Evolutionary conservation across 345 rosid genomes (phyloP).

Genomic region (Mercurialis annua): DNA sequence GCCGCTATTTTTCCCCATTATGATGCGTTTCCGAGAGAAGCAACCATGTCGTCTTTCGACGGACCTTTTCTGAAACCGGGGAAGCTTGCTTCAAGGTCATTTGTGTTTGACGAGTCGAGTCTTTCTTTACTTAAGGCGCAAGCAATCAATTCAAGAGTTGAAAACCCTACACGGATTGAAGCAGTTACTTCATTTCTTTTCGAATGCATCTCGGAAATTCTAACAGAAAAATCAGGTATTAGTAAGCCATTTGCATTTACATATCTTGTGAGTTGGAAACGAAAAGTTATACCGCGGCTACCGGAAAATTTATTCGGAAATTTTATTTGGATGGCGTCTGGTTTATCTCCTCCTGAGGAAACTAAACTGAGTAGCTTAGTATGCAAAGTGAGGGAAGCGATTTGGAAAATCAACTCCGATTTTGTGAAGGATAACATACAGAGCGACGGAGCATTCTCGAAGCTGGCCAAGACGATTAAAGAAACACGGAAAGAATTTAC

Average conservation of each 20-base stretch:
- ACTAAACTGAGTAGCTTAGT: slow-evolving; percentile 7
- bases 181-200: slow-evolving; percentile 43
- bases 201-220: slow-evolving; percentile 29
- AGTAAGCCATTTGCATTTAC: slow-evolving; percentile 28
- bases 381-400: slow-evolving; percentile 6
- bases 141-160: slow-evolving; percentile 18
- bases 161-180: slow-evolving; percentile 42
- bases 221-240: slow-evolving; percentile 16
- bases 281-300: slow-evolving; percentile 19
- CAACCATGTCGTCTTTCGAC: background rate
- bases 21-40: background rate
- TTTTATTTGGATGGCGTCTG: slow-evolving; percentile 21
- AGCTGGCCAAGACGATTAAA: background rate
- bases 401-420: background rate
- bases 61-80: background rate
- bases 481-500: background rate
- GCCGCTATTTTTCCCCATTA: background rate
- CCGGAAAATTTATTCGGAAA: slow-evolving; percentile 38
- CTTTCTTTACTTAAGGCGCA: slow-evolving; percentile 32
- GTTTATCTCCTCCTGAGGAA: background rate
- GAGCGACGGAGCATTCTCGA: background rate
- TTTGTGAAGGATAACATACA: slow-evolving; percentile 14
- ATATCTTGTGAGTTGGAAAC: slow-evolving; percentile 34
- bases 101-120: slow-evolving; percentile 36
- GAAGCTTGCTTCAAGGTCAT: slow-evolving; percentile 27